These are phyloP conservation scores for Capsicum baccatum DNA, from an alignment of 257 asterid species.

Conservation along the genomic window DNA sequence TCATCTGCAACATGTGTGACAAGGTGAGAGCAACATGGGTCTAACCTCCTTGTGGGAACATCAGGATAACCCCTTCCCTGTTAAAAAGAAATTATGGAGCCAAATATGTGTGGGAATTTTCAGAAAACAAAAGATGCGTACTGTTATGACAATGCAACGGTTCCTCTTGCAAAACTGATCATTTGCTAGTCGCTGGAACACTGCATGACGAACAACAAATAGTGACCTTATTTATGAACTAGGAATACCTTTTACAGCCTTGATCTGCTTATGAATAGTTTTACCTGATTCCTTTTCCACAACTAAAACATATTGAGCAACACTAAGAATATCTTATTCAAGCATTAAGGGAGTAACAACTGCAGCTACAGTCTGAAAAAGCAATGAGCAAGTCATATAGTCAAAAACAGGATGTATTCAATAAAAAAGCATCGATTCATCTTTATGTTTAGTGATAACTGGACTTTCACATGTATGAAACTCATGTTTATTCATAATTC, in stretches of 20 bases:
- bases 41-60: slow-evolving; percentile 88
- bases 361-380: neutral
- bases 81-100: slow-evolving; percentile 33
- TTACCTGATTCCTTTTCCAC: slow-evolving; percentile 98
- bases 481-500: neutral
- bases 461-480: neutral
- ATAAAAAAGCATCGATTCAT: neutral
- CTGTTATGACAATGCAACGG: slow-evolving; percentile 82
- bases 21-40: slow-evolving; percentile 9
- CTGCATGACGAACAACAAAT: slow-evolving; percentile 49
- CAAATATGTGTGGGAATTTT: slow-evolving; percentile 25
- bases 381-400: neutral
- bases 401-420: slow-evolving; percentile 23
- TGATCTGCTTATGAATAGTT: slow-evolving; percentile 22
- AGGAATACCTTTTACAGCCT: slow-evolving; percentile 1
- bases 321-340: slow-evolving; percentile 63
- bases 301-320: slow-evolving; percentile 81
- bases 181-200: slow-evolving; percentile 88
- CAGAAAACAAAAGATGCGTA: slow-evolving; percentile 38
- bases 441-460: neutral
- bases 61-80: slow-evolving; percentile 99
- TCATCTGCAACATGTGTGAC: slow-evolving; percentile 13
- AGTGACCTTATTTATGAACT: slow-evolving; percentile 1
- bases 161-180: slow-evolving; percentile 78
- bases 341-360: slow-evolving; percentile 35